Evolutionary conservation across 75 land plant species (phyloP).

Genomic region (Picea sitchensis): DNA sequence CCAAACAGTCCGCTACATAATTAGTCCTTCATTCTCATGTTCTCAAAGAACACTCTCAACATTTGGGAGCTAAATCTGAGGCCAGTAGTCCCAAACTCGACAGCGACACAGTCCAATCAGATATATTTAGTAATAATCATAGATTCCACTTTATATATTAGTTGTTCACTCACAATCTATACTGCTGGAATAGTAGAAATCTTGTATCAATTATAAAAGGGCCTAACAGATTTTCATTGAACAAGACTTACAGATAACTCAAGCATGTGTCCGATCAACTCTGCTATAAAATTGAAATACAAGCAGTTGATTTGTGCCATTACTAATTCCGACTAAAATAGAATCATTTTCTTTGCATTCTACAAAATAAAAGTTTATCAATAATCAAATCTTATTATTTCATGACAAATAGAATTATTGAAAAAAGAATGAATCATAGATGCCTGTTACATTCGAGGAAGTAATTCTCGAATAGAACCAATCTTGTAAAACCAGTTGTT

Average conservation of each 20-base stretch:
- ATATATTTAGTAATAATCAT: too few species aligned
- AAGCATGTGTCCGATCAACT: background rate
- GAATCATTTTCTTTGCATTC: background rate
- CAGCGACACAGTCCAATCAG: too few species aligned
- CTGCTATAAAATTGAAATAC: too few species aligned
- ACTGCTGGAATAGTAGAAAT: background rate
- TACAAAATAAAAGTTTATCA: background rate
- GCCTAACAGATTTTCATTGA: background rate
- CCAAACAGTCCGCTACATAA: too few species aligned
- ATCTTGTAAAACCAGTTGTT: slow-evolving; percentile 88
- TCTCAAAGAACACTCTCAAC: too few species aligned
- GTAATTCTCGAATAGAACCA: slow-evolving; percentile 73
- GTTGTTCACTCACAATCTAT: background rate
- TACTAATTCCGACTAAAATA: background rate
- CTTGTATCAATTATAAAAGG: background rate
- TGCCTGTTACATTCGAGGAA: slow-evolving; percentile 74
- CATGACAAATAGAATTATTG: background rate
- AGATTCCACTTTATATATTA: too few species aligned
- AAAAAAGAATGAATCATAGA: background rate
- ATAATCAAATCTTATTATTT: background rate
- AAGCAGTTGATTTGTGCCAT: too few species aligned
- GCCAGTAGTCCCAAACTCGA: too few species aligned
- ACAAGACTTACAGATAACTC: background rate
- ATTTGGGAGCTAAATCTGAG: too few species aligned
- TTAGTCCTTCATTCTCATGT: too few species aligned